Evolutionary conservation across 2,329 filamentous ascomycete species (phyloP).

Genomic region (Colletotrichum ledebouriae): DNA sequence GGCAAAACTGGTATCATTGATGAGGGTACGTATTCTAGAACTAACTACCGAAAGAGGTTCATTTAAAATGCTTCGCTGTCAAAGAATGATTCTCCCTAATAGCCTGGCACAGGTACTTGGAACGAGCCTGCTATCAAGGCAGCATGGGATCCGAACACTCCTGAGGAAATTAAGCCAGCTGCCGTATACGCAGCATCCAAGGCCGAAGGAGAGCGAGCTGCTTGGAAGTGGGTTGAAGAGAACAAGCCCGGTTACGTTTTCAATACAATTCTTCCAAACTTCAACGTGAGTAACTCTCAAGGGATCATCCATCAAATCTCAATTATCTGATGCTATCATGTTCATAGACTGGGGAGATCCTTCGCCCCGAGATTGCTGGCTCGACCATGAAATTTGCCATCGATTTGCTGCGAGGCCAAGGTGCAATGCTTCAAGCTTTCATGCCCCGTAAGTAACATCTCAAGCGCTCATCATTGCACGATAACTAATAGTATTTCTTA

Average conservation of each 20-base stretch:
- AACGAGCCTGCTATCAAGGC: conserved; percentile 51
- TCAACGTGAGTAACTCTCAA: conserved; percentile 41
- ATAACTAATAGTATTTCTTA: background rate
- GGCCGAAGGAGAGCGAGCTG: conserved; percentile 51
- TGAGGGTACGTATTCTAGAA: conserved; percentile 36
- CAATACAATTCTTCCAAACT: conserved; percentile 49
- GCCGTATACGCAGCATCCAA: conserved; percentile 56
- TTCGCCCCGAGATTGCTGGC: conserved; percentile 34
- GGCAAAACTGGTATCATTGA: conserved; percentile 40
- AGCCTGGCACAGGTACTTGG: conserved; percentile 47
- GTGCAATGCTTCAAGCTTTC: background rate
- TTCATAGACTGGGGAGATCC: conserved; percentile 31
- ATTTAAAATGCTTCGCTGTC: background rate
- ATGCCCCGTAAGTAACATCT: conserved; percentile 9
- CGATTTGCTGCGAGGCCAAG: conserved; percentile 25
- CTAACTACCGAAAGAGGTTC: background rate
- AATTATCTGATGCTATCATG: background rate
- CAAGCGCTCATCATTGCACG: background rate
- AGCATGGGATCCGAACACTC: conserved; percentile 56
- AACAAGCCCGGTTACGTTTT: conserved; percentile 50
- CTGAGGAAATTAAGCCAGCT: conserved; percentile 44
- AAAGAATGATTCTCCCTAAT: background rate
- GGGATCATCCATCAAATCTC: background rate
- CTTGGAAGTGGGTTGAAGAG: conserved; percentile 55
- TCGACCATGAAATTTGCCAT: conserved; percentile 37